phyloP scores from a whole-genome alignment of 441 rosid species.

The Populus trichocarpa region DNA sequence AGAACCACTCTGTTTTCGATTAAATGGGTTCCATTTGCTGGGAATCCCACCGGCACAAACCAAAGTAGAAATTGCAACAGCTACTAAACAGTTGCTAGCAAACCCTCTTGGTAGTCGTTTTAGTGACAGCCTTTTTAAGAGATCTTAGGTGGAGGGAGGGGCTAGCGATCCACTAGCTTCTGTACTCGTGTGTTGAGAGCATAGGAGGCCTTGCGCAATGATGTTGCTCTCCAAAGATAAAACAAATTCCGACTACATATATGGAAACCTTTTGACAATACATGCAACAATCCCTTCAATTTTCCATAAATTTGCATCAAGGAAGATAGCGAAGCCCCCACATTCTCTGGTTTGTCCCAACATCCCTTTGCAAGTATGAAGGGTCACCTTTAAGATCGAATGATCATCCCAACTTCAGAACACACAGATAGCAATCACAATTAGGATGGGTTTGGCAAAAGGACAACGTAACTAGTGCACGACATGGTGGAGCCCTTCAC shows the following conservation, averaged over 20 bases:
- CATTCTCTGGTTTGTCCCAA: constrained; percentile 6
- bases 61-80: constrained; percentile 22
- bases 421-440: not conserved
- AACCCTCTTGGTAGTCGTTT: constrained; percentile 19
- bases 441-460: not conserved
- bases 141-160: constrained; percentile 12
- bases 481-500: not conserved
- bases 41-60: constrained; percentile 31
- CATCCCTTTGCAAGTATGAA: not conserved
- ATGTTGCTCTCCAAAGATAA: constrained; percentile 35
- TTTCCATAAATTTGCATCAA: constrained; percentile 7
- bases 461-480: not conserved
- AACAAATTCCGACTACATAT: constrained; percentile 27
- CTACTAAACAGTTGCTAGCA: constrained; percentile 14
- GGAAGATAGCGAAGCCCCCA: constrained; percentile 14
- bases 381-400: constrained; percentile 5
- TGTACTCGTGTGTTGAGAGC: constrained; percentile 28
- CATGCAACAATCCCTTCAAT: not conserved
- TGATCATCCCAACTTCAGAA: not conserved
- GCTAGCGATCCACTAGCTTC: constrained; percentile 34
- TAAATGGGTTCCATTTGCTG: constrained; percentile 34
- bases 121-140: constrained; percentile 21
- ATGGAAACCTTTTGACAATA: constrained; percentile 24
- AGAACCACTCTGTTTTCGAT: constrained; percentile 18
- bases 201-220: constrained; percentile 27